Evolutionary conservation across 2,329 filamentous ascomycete species (phyloP).

Genomic region (Dendrostoma leiphaemia): DNA sequence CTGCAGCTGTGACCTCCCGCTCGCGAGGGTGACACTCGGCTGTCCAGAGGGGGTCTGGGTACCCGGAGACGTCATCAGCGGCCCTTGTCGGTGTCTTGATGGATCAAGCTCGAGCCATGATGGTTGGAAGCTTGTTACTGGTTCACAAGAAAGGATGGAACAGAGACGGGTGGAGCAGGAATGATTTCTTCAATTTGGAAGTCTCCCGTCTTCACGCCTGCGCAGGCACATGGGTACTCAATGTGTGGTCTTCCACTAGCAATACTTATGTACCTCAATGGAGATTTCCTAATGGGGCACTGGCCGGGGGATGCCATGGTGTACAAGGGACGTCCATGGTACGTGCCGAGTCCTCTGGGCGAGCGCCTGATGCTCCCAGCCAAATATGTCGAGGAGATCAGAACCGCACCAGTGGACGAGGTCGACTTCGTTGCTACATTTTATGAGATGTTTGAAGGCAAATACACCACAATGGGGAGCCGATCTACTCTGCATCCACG

Average conservation of each 20-base stretch:
- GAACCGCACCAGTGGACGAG: slow-evolving; percentile 24
- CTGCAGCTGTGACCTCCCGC: slow-evolving; percentile 27
- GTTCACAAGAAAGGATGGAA: too few species aligned
- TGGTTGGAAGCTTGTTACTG: too few species aligned
- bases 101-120: too few species aligned
- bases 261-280: too few species aligned
- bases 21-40: background rate
- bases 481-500: slow-evolving; percentile 27
- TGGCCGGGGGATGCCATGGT: too few species aligned
- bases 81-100: too few species aligned
- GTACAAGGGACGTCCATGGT: slow-evolving; percentile 2
- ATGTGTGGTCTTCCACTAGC: too few species aligned
- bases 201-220: too few species aligned
- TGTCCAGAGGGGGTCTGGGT: background rate
- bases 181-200: too few species aligned
- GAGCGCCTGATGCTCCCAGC: slow-evolving; percentile 28
- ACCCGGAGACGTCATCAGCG: background rate
- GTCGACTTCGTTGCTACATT: slow-evolving; percentile 28
- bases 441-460: slow-evolving; percentile 31
- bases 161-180: too few species aligned
- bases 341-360: slow-evolving; percentile 27
- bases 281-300: too few species aligned
- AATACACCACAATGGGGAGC: slow-evolving; percentile 30
- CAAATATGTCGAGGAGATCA: slow-evolving; percentile 28
- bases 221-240: too few species aligned